Evolutionary conservation across 179 eudicot genomes (phyloP).

Genomic region (Heliamphora pulchella): DNA sequence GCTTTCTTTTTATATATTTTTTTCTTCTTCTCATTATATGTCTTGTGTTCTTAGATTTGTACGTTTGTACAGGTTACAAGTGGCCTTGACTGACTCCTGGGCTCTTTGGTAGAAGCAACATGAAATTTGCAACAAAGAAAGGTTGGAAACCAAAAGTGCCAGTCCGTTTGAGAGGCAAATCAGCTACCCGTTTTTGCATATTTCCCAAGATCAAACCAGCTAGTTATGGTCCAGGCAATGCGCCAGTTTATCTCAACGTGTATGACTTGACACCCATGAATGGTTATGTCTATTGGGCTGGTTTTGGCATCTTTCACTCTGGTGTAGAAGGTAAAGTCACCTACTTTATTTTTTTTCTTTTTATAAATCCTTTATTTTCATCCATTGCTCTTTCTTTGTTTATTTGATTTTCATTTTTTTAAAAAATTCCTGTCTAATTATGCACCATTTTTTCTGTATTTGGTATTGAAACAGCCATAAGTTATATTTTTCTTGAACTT

Average conservation of each 20-base stretch:
- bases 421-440: not conserved
- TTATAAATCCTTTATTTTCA: not conserved
- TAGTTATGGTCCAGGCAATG: conserved; percentile 45
- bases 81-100: conserved; percentile 25
- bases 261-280: conserved; percentile 70
- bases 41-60: conserved; percentile 13
- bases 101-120: conserved; percentile 24
- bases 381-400: not conserved
- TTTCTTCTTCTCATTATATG: not conserved
- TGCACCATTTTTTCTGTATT: not conserved
- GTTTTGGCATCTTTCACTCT: conserved; percentile 92
- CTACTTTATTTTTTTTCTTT: conserved; percentile 14
- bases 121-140: conserved; percentile 68
- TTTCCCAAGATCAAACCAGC: conserved; percentile 67
- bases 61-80: conserved; percentile 28
- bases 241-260: conserved; percentile 87
- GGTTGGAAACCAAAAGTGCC: conserved; percentile 68
- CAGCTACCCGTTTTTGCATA: conserved; percentile 62
- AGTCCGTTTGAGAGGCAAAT: conserved; percentile 50
- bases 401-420: not conserved
- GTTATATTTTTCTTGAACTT: not conserved
- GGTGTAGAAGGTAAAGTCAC: conserved; percentile 77
- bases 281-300: conserved; percentile 93
- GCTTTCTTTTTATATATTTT: not conserved
- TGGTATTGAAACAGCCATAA: not conserved